Conservation (phyloP, 805 yeast genomes). For the Grigorovia yakushimaensis region DNA sequence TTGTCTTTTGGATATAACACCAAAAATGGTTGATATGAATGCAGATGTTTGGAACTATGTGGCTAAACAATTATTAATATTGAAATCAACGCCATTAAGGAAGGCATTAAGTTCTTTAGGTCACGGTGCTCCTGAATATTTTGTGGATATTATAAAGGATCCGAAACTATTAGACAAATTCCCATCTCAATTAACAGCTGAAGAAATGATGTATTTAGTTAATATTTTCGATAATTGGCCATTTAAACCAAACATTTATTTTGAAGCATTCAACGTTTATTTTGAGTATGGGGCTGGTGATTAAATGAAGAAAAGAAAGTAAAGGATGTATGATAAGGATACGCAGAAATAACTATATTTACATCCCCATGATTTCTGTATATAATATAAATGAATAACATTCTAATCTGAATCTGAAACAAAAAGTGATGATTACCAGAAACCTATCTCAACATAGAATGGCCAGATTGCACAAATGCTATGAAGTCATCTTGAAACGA, state of each 20-base stretch:
- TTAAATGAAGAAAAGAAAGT: no score
- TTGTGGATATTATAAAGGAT: slow-evolving; percentile 26
- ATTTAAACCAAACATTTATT: slow-evolving; percentile 52
- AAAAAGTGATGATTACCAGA: no score
- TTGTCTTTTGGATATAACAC: slow-evolving; percentile 50
- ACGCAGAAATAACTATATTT: no score
- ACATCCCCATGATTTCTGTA: no score
- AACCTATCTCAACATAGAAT: no score
- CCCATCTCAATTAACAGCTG: slow-evolving; percentile 40
- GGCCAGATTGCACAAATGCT: no score
- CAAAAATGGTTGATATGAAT: slow-evolving; percentile 35
- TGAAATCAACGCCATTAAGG: slow-evolving; percentile 34
- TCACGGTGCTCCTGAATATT: slow-evolving; percentile 67
- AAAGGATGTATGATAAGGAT: neutral
- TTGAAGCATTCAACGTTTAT: neutral
- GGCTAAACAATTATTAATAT: slow-evolving; percentile 47
- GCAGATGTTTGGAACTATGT: slow-evolving; percentile 59
- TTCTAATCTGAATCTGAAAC: no score
- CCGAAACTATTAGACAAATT: slow-evolving; percentile 33
- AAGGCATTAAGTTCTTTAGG: slow-evolving; percentile 52
- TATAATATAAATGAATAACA: no score
- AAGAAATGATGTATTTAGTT: slow-evolving; percentile 46
- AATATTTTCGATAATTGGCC: slow-evolving; percentile 66
- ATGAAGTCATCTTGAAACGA: no score
- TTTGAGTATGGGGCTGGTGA: neutral